Percentiles rank a stretch among this genome's conserved stretches.
These are phyloP conservation scores for Sporothrix pseudoabietina DNA, from an alignment of 2,329 filamentous ascomycete genomes.

Conservation along the genomic window DNA sequence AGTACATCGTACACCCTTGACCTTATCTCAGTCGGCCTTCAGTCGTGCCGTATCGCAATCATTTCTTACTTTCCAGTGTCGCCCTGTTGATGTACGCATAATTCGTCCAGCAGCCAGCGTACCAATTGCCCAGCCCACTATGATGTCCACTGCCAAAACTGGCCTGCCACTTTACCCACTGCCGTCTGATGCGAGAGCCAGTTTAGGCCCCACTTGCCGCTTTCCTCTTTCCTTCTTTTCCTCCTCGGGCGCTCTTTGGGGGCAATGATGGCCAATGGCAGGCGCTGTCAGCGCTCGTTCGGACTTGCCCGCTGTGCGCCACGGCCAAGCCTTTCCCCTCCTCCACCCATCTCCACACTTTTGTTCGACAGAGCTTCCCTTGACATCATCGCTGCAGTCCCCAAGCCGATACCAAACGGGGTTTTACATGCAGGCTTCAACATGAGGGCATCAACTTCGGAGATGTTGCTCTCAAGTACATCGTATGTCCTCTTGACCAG, in stretches of 20 bases:
- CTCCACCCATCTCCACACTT: background rate
- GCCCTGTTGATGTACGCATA: background rate
- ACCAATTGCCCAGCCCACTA: background rate
- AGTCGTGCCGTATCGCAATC: background rate
- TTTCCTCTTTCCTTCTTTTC: constrained; percentile 3
- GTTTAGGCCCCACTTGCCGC: constrained; percentile 17
- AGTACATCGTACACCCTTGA: background rate
- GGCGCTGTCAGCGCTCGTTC: background rate
- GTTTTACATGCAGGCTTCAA: background rate
- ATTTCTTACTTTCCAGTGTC: background rate
- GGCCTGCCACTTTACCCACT: background rate
- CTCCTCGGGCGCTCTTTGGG: background rate
- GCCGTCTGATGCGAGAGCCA: background rate
- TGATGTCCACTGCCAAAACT: background rate
- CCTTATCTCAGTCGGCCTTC: constrained; percentile 5
- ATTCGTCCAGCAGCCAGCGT: constrained; percentile 10
- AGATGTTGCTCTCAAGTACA: constrained; percentile 1
- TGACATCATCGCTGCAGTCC: background rate
- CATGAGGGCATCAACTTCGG: background rate
- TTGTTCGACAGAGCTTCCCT: background rate
- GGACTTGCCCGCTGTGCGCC: constrained; percentile 21
- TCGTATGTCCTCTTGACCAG: constrained; percentile 12
- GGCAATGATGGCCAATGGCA: background rate
- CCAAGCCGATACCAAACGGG: background rate
- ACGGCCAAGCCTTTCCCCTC: constrained; percentile 1